These are phyloP conservation scores for Drechslerella stenobrocha DNA, from an alignment of 2,329 filamentous ascomycete genomes.

Conservation along the genomic window DNA sequence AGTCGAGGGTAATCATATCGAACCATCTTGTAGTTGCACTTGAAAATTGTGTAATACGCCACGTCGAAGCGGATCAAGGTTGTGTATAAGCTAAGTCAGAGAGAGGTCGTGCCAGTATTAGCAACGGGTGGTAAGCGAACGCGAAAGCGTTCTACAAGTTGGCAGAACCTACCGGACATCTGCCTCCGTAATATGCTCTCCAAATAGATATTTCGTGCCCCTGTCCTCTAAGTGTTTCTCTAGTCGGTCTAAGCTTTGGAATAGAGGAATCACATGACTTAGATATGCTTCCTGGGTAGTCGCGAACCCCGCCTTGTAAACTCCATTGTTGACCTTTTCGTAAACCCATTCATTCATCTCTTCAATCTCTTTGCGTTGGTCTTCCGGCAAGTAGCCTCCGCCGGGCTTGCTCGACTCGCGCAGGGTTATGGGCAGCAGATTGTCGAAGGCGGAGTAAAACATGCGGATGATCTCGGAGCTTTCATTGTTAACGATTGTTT, in stretches of 20 bases:
- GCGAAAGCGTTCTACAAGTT: too few relatives aligned
- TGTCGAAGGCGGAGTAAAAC: slow-evolving; percentile 80
- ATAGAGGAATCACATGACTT: slow-evolving; percentile 55
- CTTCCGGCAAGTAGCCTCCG: slow-evolving; percentile 29
- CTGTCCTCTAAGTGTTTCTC: slow-evolving; percentile 57
- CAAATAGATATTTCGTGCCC: slow-evolving; percentile 72
- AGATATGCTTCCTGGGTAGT: slow-evolving; percentile 78
- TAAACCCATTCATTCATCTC: slow-evolving; percentile 41
- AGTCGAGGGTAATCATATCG: slow-evolving; percentile 67
- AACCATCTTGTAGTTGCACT: slow-evolving; percentile 68
- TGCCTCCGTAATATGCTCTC: slow-evolving; percentile 74
- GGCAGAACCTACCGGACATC: slow-evolving; percentile 64
- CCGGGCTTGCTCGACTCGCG: slow-evolving; percentile 60
- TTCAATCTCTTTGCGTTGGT: slow-evolving; percentile 34
- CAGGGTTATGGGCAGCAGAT: slow-evolving; percentile 59
- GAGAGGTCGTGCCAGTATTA: too few relatives aligned
- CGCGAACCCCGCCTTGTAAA: slow-evolving; percentile 71
- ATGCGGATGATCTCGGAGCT: slow-evolving; percentile 90
- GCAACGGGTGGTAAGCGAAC: not conserved
- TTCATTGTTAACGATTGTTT: slow-evolving; percentile 86
- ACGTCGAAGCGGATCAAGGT: slow-evolving; percentile 73
- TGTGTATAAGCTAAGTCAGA: slow-evolving; percentile 63
- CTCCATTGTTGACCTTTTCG: slow-evolving; percentile 70
- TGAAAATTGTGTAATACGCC: slow-evolving; percentile 85
- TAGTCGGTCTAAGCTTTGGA: slow-evolving; percentile 38